These are phyloP conservation scores for Suillus brevipes DNA, from an alignment of 768 basidiomycete genomes.

Conservation along the genomic window DNA sequence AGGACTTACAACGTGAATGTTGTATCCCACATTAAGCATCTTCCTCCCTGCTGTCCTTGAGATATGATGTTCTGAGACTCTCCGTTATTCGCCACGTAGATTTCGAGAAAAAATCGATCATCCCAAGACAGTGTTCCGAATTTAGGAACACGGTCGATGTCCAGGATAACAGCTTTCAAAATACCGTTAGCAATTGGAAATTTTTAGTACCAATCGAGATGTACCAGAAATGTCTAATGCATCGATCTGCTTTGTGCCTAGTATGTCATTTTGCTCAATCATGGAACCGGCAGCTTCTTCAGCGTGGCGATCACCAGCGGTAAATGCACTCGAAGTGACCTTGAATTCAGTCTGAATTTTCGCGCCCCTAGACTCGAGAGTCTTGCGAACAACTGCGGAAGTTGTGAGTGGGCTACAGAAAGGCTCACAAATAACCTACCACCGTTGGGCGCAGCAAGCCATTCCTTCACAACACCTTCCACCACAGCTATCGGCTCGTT, in stretches of 20 bases:
- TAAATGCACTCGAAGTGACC: background rate
- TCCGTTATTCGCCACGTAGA: background rate
- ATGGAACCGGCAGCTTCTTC: background rate
- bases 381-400: background rate
- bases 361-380: background rate
- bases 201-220: background rate
- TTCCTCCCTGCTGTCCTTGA: background rate
- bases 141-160: background rate
- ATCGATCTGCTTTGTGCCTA: background rate
- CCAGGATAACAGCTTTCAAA: background rate
- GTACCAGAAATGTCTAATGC: background rate
- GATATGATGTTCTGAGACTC: background rate
- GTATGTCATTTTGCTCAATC: background rate
- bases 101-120: constrained; percentile 3
- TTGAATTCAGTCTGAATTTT: background rate
- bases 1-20: constrained; percentile 2
- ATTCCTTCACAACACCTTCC: background rate
- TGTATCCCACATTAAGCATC: background rate
- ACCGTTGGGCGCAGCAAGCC: constrained; percentile 1
- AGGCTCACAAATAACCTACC: background rate
- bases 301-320: background rate
- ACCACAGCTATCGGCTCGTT: background rate
- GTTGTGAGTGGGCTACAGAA: background rate
- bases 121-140: constrained; percentile 1
- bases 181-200: background rate